These are phyloP conservation scores for Pezicula carpinea DNA, from an alignment of 2,329 filamentous ascomycete species.

Conservation along the genomic window DNA sequence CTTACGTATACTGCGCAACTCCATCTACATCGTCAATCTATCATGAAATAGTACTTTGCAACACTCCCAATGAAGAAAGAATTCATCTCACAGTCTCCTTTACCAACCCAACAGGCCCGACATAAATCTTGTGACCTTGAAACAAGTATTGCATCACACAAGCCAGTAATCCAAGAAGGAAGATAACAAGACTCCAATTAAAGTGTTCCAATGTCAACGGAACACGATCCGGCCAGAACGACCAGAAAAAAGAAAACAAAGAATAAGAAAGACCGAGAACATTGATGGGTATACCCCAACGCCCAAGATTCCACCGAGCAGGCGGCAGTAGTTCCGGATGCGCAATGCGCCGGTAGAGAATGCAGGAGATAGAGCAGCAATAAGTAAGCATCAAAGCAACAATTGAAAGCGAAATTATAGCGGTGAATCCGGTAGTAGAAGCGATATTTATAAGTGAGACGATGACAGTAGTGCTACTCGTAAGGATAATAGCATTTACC, in stretches of 20 bases:
- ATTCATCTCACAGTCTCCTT: not conserved
- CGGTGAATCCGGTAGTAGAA: constrained; percentile 45
- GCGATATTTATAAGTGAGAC: constrained; percentile 41
- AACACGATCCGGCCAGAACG: constrained; percentile 39
- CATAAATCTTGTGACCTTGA: constrained; percentile 29
- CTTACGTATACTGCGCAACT: too few species aligned
- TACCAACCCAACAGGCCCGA: constrained; percentile 14
- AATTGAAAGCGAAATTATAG: constrained; percentile 45
- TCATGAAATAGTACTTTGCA: too few species aligned
- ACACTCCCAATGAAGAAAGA: too few species aligned
- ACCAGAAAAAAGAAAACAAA: constrained; percentile 40
- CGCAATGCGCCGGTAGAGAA: constrained; percentile 36
- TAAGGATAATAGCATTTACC: constrained; percentile 28
- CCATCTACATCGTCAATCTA: too few species aligned
- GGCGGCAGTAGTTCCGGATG: constrained; percentile 33
- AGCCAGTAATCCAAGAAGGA: constrained; percentile 10
- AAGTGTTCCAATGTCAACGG: constrained; percentile 35
- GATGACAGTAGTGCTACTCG: constrained; percentile 12
- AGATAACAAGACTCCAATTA: constrained; percentile 35
- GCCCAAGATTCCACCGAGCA: constrained; percentile 38
- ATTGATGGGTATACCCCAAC: constrained; percentile 37
- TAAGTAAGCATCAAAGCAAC: constrained; percentile 45
- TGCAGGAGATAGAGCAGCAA: constrained; percentile 38
- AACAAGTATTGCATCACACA: constrained; percentile 22
- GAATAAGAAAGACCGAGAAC: constrained; percentile 37